Conservation (phyloP, 257 asterid genomes). For the Capsicum pubescens region DNA sequence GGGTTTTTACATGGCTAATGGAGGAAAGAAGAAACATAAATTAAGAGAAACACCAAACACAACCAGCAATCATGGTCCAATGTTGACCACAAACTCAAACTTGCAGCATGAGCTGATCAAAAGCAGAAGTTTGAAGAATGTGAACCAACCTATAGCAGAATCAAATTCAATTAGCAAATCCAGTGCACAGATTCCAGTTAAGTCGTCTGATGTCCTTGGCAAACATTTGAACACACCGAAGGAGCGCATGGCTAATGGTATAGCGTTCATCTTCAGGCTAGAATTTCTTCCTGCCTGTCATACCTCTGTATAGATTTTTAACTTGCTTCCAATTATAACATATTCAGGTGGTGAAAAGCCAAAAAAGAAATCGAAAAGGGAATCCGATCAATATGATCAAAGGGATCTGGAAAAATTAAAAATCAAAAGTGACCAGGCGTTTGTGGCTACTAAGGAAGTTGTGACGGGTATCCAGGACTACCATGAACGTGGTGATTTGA, state of each 20-base stretch:
- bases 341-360: conserved; percentile 64
- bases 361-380: conserved; percentile 60
- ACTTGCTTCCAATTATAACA: conserved; percentile 36
- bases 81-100: conserved; percentile 38
- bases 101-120: conserved; percentile 46
- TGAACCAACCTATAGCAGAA: conserved; percentile 53
- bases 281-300: conserved; percentile 34
- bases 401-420: conserved; percentile 52
- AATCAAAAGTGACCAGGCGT: conserved; percentile 45
- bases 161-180: conserved; percentile 42
- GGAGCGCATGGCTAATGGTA: conserved; percentile 61
- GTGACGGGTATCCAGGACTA: conserved; percentile 48
- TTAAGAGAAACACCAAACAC: conserved; percentile 46
- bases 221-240: conserved; percentile 50
- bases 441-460: conserved; percentile 45
- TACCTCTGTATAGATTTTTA: conserved; percentile 32
- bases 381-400: conserved; percentile 46
- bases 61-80: conserved; percentile 39
- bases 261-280: conserved; percentile 37
- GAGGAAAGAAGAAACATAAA: conserved; percentile 60
- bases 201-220: conserved; percentile 39
- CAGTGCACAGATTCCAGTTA: conserved; percentile 43
- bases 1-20: conserved; percentile 41
- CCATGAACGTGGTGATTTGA: conserved; percentile 34
- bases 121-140: conserved; percentile 51